Evolutionary conservation across 2,329 filamentous ascomycete genomes (phyloP).

Genomic region (Aspergillus quadricinctus): DNA sequence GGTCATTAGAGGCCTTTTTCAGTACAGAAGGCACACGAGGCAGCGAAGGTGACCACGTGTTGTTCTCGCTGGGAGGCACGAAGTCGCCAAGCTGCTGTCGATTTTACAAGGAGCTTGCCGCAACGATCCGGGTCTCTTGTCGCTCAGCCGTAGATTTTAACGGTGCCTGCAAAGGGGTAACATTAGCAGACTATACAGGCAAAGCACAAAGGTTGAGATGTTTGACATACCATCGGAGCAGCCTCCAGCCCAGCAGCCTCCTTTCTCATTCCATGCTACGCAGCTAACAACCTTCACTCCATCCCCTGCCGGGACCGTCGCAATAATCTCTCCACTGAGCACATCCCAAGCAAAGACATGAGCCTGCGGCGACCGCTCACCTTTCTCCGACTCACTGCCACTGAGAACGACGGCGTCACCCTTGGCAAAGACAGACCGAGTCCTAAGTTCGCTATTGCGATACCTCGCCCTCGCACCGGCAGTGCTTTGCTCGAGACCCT

Average conservation of each 20-base stretch:
- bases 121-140: neutral
- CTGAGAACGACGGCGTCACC: slow-evolving; percentile 74
- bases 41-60: no score
- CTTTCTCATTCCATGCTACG: slow-evolving; percentile 44
- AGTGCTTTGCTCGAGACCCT: slow-evolving; percentile 7
- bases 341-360: slow-evolving; percentile 70
- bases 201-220: neutral
- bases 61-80: no score
- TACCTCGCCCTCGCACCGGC: slow-evolving; percentile 23
- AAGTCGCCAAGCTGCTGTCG: neutral
- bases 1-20: neutral
- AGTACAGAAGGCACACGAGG: neutral
- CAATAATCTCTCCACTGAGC: slow-evolving; percentile 64
- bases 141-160: slow-evolving; percentile 1
- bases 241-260: slow-evolving; percentile 36
- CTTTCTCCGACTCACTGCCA: slow-evolving; percentile 63
- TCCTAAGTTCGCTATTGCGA: slow-evolving; percentile 66
- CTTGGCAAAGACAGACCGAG: slow-evolving; percentile 70
- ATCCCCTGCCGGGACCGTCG: slow-evolving; percentile 50
- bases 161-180: neutral
- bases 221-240: slow-evolving; percentile 37
- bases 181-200: neutral
- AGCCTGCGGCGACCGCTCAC: slow-evolving; percentile 19
- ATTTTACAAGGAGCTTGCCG: neutral
- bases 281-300: slow-evolving; percentile 42